A percentile compares a stretch with the other conserved stretches of the same genome.
phyloP scores from a whole-genome alignment of 2,329 filamentous ascomycete genomes.

The Arthrobotrys entomopaga region DNA sequence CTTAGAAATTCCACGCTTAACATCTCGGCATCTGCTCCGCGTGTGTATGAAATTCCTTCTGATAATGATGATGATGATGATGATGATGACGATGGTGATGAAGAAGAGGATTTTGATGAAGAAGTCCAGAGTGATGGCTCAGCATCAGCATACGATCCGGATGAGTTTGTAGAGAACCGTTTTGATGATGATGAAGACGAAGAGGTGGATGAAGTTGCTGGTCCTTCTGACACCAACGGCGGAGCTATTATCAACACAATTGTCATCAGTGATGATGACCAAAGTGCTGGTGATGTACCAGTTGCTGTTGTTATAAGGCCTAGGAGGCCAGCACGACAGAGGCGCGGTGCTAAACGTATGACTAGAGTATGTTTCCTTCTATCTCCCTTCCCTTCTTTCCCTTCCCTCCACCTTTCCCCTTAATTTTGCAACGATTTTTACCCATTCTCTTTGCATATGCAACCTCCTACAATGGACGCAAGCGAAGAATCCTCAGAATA shows the following conservation, averaged over 20 bases:
- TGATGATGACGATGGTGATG: not conserved
- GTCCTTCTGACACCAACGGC: not conserved
- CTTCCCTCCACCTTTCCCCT: not conserved
- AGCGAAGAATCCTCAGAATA: not conserved
- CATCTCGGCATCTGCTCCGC: slow-evolving; percentile 1
- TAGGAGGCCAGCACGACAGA: slow-evolving; percentile 14
- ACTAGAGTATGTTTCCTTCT: slow-evolving; percentile 56
- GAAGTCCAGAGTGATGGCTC: slow-evolving; percentile 14
- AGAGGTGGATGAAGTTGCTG: not conserved
- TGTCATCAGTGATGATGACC: slow-evolving; percentile 43
- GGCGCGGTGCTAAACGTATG: slow-evolving; percentile 10
- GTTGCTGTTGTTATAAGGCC: slow-evolving; percentile 3
- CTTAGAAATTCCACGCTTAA: slow-evolving; percentile 30
- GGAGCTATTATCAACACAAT: not conserved
- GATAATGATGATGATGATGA: slow-evolving; percentile 11
- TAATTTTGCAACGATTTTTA: not conserved
- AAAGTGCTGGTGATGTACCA: slow-evolving; percentile 55
- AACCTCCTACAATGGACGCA: slow-evolving; percentile 58
- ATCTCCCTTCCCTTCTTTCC: slow-evolving; percentile 43
- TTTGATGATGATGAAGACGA: slow-evolving; percentile 8
- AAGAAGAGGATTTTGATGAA: slow-evolving; percentile 1
- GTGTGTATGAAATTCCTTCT: not conserved
- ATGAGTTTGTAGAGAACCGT: slow-evolving; percentile 18
- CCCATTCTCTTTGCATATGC: too few species aligned
- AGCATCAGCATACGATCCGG: slow-evolving; percentile 15